A percentile compares a stretch with the other conserved stretches of the same genome.
phyloP scores from a whole-genome alignment of 2,329 filamentous ascomycete genomes.

The Fusarium cyanostomum region DNA sequence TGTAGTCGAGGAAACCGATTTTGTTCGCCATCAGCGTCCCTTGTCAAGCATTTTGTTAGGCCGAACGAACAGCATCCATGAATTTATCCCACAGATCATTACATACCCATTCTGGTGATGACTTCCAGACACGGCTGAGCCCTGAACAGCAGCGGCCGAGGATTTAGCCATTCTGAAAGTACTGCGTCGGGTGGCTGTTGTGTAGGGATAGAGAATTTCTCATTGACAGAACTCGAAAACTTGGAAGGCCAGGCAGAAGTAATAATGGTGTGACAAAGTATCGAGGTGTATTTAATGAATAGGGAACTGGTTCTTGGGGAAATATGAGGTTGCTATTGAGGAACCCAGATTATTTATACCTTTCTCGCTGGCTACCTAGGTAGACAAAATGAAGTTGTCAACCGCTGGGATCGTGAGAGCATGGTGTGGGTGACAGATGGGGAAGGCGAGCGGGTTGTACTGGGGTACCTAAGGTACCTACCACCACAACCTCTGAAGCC shows the following conservation, averaged over 20 bases:
- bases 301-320: background rate
- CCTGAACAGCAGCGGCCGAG: background rate
- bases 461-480: too few relatives aligned
- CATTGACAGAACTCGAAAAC: background rate
- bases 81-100: background rate
- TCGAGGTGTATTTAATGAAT: too few relatives aligned
- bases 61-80: background rate
- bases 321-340: background rate
- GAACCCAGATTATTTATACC: background rate
- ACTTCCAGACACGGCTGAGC: background rate
- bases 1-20: too few relatives aligned
- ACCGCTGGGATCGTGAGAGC: too few relatives aligned
- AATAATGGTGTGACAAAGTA: fast-evolving
- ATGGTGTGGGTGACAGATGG: too few relatives aligned
- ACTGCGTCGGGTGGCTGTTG: too few relatives aligned
- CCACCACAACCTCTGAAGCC: too few relatives aligned
- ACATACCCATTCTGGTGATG: background rate
- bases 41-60: background rate
- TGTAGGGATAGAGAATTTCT: background rate
- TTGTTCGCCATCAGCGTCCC: background rate
- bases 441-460: too few relatives aligned
- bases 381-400: too few relatives aligned
- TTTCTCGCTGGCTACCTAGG: too few relatives aligned
- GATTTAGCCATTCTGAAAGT: background rate
- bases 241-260: background rate